These are phyloP conservation scores for Chlorella ohadii DNA, from an alignment of 139 green algal species.

Conservation along the genomic window DNA sequence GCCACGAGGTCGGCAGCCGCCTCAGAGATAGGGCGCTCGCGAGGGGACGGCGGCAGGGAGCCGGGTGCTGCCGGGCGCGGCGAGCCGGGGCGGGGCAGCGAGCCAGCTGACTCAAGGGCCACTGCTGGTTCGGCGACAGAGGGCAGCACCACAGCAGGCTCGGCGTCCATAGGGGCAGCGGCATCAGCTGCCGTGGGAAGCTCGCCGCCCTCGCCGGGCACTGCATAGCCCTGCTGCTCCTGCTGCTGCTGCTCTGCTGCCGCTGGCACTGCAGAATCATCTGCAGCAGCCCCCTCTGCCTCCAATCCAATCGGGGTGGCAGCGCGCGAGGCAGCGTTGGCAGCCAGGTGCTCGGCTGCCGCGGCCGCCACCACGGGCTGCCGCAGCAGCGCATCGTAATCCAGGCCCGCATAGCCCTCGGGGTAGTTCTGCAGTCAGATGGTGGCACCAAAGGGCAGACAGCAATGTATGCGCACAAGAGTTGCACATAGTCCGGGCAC, in stretches of 20 bases:
- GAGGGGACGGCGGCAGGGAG: constrained; percentile 22
- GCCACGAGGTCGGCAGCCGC: constrained; percentile 1
- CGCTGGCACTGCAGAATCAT: background rate
- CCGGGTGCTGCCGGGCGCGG: background rate
- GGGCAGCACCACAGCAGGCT: no score
- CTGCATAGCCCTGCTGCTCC: background rate
- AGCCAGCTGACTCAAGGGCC: background rate
- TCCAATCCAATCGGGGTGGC: background rate
- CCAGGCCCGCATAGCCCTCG: background rate
- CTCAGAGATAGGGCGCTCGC: background rate
- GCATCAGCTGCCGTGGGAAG: background rate
- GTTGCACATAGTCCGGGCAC: no score
- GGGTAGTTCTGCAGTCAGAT: constrained; percentile 26
- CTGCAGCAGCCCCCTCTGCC: background rate
- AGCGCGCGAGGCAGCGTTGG: constrained; percentile 8
- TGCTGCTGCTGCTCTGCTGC: background rate
- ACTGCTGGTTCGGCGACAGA: background rate
- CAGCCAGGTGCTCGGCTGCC: constrained; percentile 27
- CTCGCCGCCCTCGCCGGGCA: no score
- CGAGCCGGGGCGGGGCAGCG: background rate
- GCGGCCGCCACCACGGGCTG: constrained; percentile 15
- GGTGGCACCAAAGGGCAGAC: no score
- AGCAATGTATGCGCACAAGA: no score
- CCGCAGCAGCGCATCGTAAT: constrained; percentile 27
- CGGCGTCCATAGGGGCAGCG: background rate